phyloP scores from a whole-genome alignment of 106 monocot genomes.

The Narthecium ossifragum region DNA sequence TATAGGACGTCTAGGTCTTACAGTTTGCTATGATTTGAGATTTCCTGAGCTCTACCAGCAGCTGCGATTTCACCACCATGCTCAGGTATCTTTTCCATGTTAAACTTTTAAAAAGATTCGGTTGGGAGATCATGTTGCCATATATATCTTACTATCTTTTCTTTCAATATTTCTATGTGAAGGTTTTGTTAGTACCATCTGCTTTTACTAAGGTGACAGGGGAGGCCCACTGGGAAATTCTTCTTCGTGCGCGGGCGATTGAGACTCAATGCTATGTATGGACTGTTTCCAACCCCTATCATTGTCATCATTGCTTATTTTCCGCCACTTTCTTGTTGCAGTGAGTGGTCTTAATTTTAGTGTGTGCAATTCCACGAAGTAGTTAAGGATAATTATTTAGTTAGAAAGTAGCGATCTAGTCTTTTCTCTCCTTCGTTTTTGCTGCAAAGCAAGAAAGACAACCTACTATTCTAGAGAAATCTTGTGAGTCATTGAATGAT shows the following conservation, averaged over 20 bases:
- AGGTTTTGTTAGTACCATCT: constrained; percentile 90
- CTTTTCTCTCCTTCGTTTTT: no score
- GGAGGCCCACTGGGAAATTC: constrained; percentile 93
- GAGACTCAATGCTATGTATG: constrained; percentile 96
- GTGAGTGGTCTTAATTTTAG: background rate
- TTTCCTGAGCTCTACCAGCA: constrained; percentile 88
- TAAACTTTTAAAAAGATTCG: background rate
- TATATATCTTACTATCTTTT: background rate
- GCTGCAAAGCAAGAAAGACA: no score
- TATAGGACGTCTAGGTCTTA: constrained; percentile 66
- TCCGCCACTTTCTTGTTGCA: background rate
- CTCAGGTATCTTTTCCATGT: constrained; percentile 44
- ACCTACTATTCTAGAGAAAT: no score
- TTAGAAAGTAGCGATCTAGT: no score
- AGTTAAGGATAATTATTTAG: no score
- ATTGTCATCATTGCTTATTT: no score
- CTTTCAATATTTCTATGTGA: background rate
- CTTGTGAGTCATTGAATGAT: no score
- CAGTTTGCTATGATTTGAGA: constrained; percentile 94
- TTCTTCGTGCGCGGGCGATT: constrained; percentile 90
- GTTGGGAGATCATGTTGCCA: background rate
- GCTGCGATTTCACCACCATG: constrained; percentile 71
- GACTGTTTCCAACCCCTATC: background rate
- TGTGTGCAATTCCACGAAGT: no score
- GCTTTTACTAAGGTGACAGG: constrained; percentile 93